phyloP scores from a whole-genome alignment of 1,139 yeast genomes.

The Debaryomycetaceae sp. region DNA sequence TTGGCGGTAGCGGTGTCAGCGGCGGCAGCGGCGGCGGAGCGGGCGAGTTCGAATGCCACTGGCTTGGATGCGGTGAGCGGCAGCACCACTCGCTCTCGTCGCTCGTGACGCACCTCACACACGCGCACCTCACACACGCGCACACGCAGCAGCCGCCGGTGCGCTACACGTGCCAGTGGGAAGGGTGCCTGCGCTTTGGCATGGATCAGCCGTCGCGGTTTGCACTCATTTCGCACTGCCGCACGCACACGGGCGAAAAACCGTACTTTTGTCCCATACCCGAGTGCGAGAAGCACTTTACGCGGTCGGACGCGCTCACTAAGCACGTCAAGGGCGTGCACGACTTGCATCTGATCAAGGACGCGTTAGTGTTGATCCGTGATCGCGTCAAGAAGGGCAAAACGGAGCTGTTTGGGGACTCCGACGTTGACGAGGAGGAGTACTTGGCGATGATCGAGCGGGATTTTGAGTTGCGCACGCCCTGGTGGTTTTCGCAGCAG shows the following conservation, averaged over 20 bases:
- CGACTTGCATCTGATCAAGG: constrained; percentile 40
- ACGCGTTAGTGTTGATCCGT: constrained; percentile 27
- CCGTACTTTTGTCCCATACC: constrained; percentile 69
- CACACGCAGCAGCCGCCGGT: constrained; percentile 1
- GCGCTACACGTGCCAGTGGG: constrained; percentile 59
- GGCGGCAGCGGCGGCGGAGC: background rate
- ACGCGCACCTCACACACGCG: constrained; percentile 24
- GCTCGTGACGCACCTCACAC: constrained; percentile 31
- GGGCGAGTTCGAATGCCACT: constrained; percentile 21
- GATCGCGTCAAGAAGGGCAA: constrained; percentile 19
- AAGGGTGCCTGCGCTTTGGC: constrained; percentile 52
- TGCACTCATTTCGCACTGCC: constrained; percentile 58
- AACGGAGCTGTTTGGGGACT: constrained; percentile 18
- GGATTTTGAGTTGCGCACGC: constrained; percentile 32
- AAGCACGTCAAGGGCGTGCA: constrained; percentile 63
- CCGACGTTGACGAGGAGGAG: constrained; percentile 22
- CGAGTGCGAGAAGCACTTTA: constrained; percentile 61
- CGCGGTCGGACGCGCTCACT: constrained; percentile 57
- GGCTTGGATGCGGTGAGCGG: constrained; percentile 28
- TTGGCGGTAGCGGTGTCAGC: background rate
- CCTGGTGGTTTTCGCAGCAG: constrained; percentile 41
- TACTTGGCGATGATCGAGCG: constrained; percentile 26
- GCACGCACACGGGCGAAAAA: constrained; percentile 65
- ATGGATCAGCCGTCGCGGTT: constrained; percentile 54
- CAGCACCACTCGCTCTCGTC: constrained; percentile 19